Conservation (phyloP, 768 basidiomycete genomes). For the Leccinum uliginosum region DNA sequence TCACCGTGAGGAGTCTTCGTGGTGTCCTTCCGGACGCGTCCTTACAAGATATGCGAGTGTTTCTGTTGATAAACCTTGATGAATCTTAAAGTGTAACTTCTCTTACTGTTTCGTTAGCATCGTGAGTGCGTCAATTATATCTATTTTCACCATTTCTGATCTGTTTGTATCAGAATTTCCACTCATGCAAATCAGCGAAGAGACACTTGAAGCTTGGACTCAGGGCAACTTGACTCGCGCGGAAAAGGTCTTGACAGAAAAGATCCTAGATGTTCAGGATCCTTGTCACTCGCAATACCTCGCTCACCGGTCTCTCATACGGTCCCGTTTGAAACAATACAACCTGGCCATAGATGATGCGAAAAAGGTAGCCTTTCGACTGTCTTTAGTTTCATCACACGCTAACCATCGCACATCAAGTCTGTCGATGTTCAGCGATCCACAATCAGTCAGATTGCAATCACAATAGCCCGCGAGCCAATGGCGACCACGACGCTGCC, state of each 20-base stretch:
- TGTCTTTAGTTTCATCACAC: no score
- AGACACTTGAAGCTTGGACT: conserved; percentile 1
- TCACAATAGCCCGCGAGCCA: neutral
- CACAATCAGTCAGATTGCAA: conserved; percentile 7
- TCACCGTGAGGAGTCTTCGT: neutral
- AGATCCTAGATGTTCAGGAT: neutral
- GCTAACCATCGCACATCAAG: neutral
- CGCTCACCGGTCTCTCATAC: neutral
- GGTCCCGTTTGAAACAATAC: neutral
- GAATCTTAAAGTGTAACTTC: neutral
- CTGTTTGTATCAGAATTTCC: neutral
- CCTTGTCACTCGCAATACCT: neutral
- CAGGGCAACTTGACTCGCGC: neutral
- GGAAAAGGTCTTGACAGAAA: neutral
- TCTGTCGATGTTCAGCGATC: conserved; percentile 7
- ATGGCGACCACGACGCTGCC: conserved; percentile 2
- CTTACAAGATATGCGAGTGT: neutral
- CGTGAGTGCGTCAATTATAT: neutral
- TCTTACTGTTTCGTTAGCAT: no score
- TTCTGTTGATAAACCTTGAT: fast-evolving
- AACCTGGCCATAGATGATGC: conserved; percentile 1
- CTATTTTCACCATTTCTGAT: neutral
- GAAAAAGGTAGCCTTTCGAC: neutral
- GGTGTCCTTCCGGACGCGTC: neutral
- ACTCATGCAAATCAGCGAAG: neutral